phyloP scores from a whole-genome alignment of 1,284 basidiomycete species.

The Trametes pubescens region DNA sequence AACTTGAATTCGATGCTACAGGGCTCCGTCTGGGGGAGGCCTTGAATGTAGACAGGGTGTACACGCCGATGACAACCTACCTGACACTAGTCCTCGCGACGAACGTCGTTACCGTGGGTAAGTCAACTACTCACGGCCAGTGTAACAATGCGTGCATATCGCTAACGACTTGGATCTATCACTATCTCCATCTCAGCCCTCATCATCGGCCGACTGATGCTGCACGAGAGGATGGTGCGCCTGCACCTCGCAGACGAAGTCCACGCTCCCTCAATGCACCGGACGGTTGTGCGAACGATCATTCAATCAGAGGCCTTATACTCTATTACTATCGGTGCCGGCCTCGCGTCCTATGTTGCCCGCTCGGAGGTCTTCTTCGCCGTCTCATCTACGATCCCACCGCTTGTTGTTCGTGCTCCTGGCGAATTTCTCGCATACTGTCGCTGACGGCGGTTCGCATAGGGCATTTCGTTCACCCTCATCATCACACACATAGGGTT shows the following conservation, averaged over 20 bases:
- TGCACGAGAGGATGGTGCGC: neutral
- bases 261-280: neutral
- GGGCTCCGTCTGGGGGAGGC: neutral
- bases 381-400: neutral
- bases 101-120: neutral
- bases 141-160: no score
- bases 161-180: neutral
- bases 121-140: neutral
- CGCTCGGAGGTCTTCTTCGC: neutral
- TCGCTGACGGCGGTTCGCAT: no score
- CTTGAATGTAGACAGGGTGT: neutral
- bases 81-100: neutral
- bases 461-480: constrained; percentile 12
- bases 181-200: neutral
- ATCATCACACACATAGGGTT: constrained; percentile 9
- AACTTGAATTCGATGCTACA: no score
- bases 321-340: neutral
- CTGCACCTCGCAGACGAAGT: neutral
- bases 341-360: neutral
- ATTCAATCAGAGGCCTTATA: constrained; percentile 9
- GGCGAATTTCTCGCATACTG: neutral
- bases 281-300: constrained; percentile 1
- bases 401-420: neutral
- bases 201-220: neutral
- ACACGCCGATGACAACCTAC: neutral